phyloP scores from a whole-genome alignment of 257 asterid genomes.

The Solanum habrochaites region DNA sequence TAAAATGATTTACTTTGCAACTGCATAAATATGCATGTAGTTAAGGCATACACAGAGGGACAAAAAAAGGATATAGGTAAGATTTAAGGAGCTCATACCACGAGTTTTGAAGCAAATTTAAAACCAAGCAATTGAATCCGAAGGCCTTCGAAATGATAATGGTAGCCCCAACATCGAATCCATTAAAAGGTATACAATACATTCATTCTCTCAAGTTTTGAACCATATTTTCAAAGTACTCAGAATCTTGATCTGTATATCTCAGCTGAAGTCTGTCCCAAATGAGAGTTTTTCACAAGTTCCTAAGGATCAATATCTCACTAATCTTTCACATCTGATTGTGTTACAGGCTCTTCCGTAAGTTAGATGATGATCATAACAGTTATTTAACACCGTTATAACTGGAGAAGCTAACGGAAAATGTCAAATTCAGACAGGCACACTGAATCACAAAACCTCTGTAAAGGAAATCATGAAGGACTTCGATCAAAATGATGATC shows the following conservation, averaged over 20 bases:
- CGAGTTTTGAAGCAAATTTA: slow-evolving; percentile 39
- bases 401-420: slow-evolving; percentile 16
- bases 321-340: neutral
- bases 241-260: neutral
- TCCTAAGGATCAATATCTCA: neutral
- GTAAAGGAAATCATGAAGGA: slow-evolving; percentile 20
- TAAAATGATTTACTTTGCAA: neutral
- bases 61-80: slow-evolving; percentile 24
- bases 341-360: slow-evolving; percentile 11
- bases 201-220: neutral
- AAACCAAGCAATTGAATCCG: slow-evolving; percentile 19
- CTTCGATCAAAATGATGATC: slow-evolving; percentile 20
- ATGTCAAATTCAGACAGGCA: slow-evolving; percentile 8
- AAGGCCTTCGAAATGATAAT: slow-evolving; percentile 24
- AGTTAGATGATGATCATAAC: slow-evolving; percentile 20
- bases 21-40: slow-evolving; percentile 7
- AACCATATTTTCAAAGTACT: neutral
- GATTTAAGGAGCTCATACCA: slow-evolving; percentile 24
- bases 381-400: slow-evolving; percentile 18
- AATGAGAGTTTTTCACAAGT: neutral
- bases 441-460: neutral
- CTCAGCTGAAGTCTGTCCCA: neutral
- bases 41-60: slow-evolving; percentile 14
- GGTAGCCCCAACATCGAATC: slow-evolving; percentile 42
- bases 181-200: slow-evolving; percentile 14